Conservation (phyloP, 768 basidiomycete genomes). For the Termitomyces bulborhizus region DNA sequence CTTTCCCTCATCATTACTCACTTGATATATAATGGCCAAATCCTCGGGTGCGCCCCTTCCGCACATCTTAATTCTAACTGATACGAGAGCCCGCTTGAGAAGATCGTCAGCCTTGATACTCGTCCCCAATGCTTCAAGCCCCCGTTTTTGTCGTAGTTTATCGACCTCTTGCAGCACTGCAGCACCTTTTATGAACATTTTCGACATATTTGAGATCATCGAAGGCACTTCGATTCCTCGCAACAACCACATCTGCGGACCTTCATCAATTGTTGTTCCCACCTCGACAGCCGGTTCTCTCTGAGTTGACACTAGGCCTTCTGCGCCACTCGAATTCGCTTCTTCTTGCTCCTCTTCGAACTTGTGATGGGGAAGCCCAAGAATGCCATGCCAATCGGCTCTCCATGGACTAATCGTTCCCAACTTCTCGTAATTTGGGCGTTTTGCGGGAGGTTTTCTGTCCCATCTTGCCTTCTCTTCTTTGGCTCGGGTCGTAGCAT, state of each 20-base stretch:
- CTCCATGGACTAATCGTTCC: conserved; percentile 68
- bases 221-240: conserved; percentile 44
- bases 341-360: conserved; percentile 8
- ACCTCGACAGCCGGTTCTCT: conserved; percentile 33
- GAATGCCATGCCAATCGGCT: conserved; percentile 68
- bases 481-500: conserved; percentile 40
- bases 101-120: conserved; percentile 35
- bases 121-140: conserved; percentile 31
- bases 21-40: conserved; percentile 63
- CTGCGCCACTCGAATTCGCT: conserved; percentile 8
- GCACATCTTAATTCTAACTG: conserved; percentile 55
- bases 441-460: conserved; percentile 83
- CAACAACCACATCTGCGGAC: conserved; percentile 59
- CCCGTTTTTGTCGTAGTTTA: conserved; percentile 49
- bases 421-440: conserved; percentile 61
- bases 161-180: conserved; percentile 53
- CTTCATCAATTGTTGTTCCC: conserved; percentile 6
- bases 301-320: conserved; percentile 52
- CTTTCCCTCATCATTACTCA: conserved; percentile 48
- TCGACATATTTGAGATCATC: conserved; percentile 36
- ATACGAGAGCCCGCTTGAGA: conserved; percentile 57
- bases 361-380: conserved; percentile 36
- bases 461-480: conserved; percentile 64
- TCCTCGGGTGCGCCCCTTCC: conserved; percentile 71
- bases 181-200: conserved; percentile 33